These are phyloP conservation scores for Tylopilus cervinicoccineus DNA, from an alignment of 768 basidiomycete genomes.

Conservation along the genomic window DNA sequence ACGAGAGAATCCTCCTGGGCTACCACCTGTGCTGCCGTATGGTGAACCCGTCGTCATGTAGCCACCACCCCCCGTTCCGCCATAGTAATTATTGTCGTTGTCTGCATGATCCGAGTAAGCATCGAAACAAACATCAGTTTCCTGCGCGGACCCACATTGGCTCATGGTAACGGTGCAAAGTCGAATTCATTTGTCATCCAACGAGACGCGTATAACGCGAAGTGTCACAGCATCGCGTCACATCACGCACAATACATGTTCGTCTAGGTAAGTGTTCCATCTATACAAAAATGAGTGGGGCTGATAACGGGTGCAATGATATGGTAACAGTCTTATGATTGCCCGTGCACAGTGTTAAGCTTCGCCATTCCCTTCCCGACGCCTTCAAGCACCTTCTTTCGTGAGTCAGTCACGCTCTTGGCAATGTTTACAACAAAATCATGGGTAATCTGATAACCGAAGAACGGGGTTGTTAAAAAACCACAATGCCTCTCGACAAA, in stretches of 20 bases:
- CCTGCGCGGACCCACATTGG: conserved; percentile 34
- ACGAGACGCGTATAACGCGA: conserved; percentile 28
- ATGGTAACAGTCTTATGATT: conserved; percentile 15
- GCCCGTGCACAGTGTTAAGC: conserved; percentile 40
- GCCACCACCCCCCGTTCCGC: conserved; percentile 47
- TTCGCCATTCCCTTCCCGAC: conserved; percentile 66
- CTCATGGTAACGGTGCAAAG: conserved; percentile 35
- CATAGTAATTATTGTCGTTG: conserved; percentile 40
- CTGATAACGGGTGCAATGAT: conserved; percentile 11
- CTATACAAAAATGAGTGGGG: conserved; percentile 30
- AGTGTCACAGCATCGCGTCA: conserved; percentile 19
- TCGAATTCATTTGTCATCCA: conserved; percentile 1
- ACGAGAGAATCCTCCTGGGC: conserved; percentile 52
- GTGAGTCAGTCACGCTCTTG: conserved; percentile 65
- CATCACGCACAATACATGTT: conserved; percentile 2
- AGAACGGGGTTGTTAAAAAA: background rate
- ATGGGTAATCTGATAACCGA: conserved; percentile 48
- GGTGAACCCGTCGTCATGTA: conserved; percentile 60
- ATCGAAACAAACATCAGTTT: background rate
- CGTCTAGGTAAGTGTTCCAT: conserved; percentile 6
- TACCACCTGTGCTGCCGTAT: conserved; percentile 50
- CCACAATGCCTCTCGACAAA: background rate
- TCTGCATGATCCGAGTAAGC: conserved; percentile 15
- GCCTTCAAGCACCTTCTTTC: conserved; percentile 69
- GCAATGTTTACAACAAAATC: conserved; percentile 59